Evolutionary conservation across 73 alveolate species (phyloP).

Genomic region (Tetrahymena malaccensis): DNA sequence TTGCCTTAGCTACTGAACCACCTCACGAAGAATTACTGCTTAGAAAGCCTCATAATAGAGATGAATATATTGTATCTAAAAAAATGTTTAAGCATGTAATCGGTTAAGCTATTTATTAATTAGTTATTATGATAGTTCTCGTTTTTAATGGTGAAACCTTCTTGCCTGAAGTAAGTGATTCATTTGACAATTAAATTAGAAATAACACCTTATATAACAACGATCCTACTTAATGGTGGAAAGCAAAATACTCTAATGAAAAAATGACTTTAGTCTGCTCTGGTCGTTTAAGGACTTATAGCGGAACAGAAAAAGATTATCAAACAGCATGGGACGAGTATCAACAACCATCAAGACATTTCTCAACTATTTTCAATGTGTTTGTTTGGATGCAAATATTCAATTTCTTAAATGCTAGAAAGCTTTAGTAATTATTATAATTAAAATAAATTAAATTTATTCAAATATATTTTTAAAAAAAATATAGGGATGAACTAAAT

Average conservation of each 20-base stretch:
- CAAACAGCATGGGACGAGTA: slow-evolving; percentile 21
- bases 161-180: slow-evolving; percentile 52
- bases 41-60: slow-evolving; percentile 76
- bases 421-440: background rate
- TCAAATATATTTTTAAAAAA: background rate
- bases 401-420: slow-evolving; percentile 79
- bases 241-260: slow-evolving; percentile 37
- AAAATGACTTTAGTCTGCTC: slow-evolving; percentile 8
- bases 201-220: slow-evolving; percentile 2
- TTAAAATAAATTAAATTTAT: background rate
- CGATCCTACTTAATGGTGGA: slow-evolving; percentile 20
- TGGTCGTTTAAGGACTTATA: slow-evolving; percentile 21
- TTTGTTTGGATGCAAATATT: slow-evolving; percentile 79
- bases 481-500: slow-evolving; percentile 68
- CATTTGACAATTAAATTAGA: slow-evolving; percentile 36
- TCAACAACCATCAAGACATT: slow-evolving; percentile 75
- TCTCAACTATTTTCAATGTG: slow-evolving; percentile 76
- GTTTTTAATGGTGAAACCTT: slow-evolving; percentile 64
- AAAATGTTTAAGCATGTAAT: slow-evolving; percentile 81
- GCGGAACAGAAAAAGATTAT: slow-evolving; percentile 37
- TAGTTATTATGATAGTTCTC: slow-evolving; percentile 38
- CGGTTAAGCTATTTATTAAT: slow-evolving; percentile 62
- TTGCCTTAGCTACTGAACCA: slow-evolving; percentile 91
- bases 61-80: slow-evolving; percentile 72
- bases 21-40: slow-evolving; percentile 76